Conservation (phyloP, 352 stramenopile species). For the Phytophthora nicotianae region DNA sequence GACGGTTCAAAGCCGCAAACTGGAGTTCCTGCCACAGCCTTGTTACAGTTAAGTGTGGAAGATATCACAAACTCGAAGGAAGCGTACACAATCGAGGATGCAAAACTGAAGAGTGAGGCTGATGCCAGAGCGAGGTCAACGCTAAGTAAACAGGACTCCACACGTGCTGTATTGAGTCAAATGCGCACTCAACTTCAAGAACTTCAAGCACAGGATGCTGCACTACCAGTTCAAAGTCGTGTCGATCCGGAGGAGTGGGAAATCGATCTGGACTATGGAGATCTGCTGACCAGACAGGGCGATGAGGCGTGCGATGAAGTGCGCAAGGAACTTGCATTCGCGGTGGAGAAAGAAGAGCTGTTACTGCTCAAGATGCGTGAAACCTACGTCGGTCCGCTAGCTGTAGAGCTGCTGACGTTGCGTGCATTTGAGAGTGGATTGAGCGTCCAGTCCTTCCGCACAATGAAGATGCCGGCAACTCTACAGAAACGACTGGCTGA, state of each 20-base stretch:
- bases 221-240: constrained; percentile 56
- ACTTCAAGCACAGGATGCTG: constrained; percentile 60
- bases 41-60: constrained; percentile 50
- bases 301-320: constrained; percentile 88
- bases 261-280: constrained; percentile 88
- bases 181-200: constrained; percentile 85
- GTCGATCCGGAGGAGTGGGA: constrained; percentile 83
- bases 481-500: constrained; percentile 73
- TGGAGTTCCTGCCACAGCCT: constrained; percentile 19
- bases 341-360: constrained; percentile 78
- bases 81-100: constrained; percentile 93
- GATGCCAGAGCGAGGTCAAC: constrained; percentile 65
- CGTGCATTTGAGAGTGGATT: constrained; percentile 69
- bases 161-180: constrained; percentile 76
- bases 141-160: constrained; percentile 89
- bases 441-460: constrained; percentile 81
- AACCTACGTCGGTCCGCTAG: constrained; percentile 71
- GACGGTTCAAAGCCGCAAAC: constrained; percentile 12
- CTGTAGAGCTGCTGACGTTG: constrained; percentile 78
- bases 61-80: constrained; percentile 75
- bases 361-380: constrained; percentile 87
- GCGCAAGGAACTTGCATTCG: constrained; percentile 71
- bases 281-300: constrained; percentile 64
- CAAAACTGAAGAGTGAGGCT: constrained; percentile 90
- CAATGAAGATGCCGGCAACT: constrained; percentile 69